Conservation (phyloP, 139 green algal species). For the Closterium sp. region DNA sequence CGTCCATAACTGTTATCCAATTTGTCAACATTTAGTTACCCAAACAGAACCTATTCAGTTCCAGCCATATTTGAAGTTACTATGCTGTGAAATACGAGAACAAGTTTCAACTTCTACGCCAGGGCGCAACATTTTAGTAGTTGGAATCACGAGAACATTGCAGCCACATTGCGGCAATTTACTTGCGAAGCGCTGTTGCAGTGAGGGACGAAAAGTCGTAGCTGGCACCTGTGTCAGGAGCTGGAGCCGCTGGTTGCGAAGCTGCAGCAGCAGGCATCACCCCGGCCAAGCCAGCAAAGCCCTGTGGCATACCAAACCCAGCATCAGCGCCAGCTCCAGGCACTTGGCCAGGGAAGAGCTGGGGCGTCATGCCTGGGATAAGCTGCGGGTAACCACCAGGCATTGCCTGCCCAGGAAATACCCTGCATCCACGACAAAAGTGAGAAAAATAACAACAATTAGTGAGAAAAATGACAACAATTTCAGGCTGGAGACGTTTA, state of each 20-base stretch:
- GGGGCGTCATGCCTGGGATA: slow-evolving; percentile 22
- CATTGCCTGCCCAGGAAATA: not conserved
- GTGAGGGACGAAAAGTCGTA: slow-evolving; percentile 38
- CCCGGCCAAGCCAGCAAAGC: not conserved
- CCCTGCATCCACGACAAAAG: not conserved
- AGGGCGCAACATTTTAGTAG: not conserved
- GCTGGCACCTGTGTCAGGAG: slow-evolving; percentile 6
- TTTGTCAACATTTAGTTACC: no score
- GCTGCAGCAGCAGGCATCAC: not conserved
- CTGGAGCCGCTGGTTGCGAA: not conserved
- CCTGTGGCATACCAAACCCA: not conserved
- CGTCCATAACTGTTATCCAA: no score
- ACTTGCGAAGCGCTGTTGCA: slow-evolving; percentile 19
- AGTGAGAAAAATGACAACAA: no score
- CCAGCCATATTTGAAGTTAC: no score
- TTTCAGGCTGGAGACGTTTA: no score
- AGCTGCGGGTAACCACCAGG: slow-evolving; percentile 7
- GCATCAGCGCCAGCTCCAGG: not conserved
- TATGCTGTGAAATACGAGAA: not conserved
- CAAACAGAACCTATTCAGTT: no score
- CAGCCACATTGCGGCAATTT: not conserved
- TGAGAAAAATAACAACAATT: no score
- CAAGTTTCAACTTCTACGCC: not conserved
- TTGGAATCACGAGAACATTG: not conserved
- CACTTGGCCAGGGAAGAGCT: slow-evolving; percentile 7